A percentile compares a stretch with the other conserved stretches of the same genome.
Evolutionary conservation across 441 rosid species (phyloP).

Genomic region (Omphalea diandra): DNA sequence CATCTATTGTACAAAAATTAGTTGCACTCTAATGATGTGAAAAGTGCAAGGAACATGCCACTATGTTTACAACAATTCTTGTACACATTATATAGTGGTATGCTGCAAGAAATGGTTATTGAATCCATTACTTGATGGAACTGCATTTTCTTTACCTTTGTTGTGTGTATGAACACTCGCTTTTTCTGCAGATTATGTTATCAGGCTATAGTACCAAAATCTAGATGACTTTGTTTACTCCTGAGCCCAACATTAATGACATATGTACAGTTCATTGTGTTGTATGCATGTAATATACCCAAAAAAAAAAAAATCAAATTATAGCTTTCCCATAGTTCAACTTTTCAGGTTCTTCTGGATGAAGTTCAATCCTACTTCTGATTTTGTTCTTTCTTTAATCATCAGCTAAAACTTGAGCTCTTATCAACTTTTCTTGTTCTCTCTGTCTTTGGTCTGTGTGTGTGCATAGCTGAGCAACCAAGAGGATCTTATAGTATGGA

Average conservation of each 20-base stretch:
- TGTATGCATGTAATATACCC: neutral
- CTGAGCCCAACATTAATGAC: neutral
- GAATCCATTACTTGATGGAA: constrained; percentile 5
- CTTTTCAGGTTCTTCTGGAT: neutral
- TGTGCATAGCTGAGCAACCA: constrained; percentile 63
- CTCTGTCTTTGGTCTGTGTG: constrained; percentile 18
- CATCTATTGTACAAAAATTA: neutral
- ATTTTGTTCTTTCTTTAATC: neutral
- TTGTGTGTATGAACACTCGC: neutral
- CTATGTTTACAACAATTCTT: neutral
- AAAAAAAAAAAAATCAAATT: neutral
- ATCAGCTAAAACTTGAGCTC: constrained; percentile 14
- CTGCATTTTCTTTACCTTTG: constrained; percentile 1
- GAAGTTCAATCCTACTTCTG: neutral
- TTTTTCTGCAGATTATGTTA: neutral
- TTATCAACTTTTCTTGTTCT: constrained; percentile 5
- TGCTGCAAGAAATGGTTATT: neutral
- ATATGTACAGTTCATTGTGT: neutral
- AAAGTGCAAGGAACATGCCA: neutral
- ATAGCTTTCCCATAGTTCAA: neutral
- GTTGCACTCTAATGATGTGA: neutral
- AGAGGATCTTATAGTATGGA: constrained; percentile 89
- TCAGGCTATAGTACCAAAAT: constrained; percentile 3
- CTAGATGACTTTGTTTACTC: neutral
- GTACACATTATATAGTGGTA: neutral